Conservation (phyloP, 2,329 filamentous ascomycete genomes). For the Plectosphaerella sp. region DNA sequence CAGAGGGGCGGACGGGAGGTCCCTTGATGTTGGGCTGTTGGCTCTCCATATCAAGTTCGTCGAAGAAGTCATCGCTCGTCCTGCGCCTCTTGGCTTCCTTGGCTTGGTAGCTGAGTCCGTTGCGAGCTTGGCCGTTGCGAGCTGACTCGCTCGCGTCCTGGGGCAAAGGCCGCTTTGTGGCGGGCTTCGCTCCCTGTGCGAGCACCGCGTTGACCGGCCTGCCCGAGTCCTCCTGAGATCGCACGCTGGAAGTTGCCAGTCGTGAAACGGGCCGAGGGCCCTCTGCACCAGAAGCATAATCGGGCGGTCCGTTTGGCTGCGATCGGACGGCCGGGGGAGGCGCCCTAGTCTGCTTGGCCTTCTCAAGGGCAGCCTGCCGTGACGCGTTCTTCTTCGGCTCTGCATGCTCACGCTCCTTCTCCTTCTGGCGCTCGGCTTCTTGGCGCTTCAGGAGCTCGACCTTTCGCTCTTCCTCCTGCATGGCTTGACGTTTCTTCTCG, state of each 20-base stretch:
- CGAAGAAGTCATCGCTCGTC: slow-evolving; percentile 68
- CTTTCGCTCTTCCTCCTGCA: slow-evolving; percentile 60
- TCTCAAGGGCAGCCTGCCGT: slow-evolving; percentile 58
- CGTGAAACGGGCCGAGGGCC: slow-evolving; percentile 46
- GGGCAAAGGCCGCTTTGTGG: slow-evolving; percentile 71
- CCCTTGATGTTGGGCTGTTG: slow-evolving; percentile 64
- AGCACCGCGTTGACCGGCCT: slow-evolving; percentile 57
- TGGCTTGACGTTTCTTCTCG: slow-evolving; percentile 68
- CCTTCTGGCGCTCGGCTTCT: slow-evolving; percentile 58
- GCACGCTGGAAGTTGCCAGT: slow-evolving; percentile 49
- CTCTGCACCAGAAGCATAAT: slow-evolving; percentile 30
- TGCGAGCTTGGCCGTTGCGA: slow-evolving; percentile 41
- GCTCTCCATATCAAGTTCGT: slow-evolving; percentile 55
- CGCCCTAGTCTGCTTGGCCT: slow-evolving; percentile 59
- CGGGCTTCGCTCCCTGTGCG: slow-evolving; percentile 63
- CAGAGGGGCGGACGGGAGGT: slow-evolving; percentile 80
- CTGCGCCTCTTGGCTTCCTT: slow-evolving; percentile 76
- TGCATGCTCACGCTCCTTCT: slow-evolving; percentile 54
- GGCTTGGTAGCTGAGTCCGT: slow-evolving; percentile 59
- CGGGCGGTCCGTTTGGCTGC: slow-evolving; percentile 47
- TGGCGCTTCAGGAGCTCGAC: slow-evolving; percentile 55
- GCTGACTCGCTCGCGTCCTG: slow-evolving; percentile 53
- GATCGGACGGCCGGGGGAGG: slow-evolving; percentile 56
- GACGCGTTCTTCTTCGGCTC: slow-evolving; percentile 65
- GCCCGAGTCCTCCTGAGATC: slow-evolving; percentile 53